Evolutionary conservation across 305 asterid genomes (phyloP).

Genomic region (Rubia occidens): DNA sequence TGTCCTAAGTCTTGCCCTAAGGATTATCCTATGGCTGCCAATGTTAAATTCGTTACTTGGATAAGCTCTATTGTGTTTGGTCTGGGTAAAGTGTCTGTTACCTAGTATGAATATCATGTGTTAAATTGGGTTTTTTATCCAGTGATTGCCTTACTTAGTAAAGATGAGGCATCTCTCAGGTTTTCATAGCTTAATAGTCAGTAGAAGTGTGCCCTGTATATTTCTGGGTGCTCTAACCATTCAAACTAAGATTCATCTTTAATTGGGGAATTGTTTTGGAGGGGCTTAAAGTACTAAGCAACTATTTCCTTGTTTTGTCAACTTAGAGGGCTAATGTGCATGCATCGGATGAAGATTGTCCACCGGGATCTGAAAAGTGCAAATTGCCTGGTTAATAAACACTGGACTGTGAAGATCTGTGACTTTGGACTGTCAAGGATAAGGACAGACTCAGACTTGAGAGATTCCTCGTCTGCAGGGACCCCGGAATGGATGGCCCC

Average conservation of each 20-base stretch:
- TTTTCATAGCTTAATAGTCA: background rate
- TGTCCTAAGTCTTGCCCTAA: background rate
- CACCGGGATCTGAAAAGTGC: conserved; percentile 98
- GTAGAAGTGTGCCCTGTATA: background rate
- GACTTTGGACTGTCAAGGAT: conserved; percentile 97
- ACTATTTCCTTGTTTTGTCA: conserved; percentile 21
- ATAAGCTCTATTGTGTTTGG: background rate
- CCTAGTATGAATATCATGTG: no score
- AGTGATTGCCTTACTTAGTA: background rate
- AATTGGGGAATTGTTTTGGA: conserved; percentile 6
- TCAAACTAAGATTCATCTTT: background rate
- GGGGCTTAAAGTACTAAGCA: conserved; percentile 2
- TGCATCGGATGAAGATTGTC: conserved; percentile 94
- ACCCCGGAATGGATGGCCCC: conserved; percentile 99
- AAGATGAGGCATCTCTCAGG: background rate
- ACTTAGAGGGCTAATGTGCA: conserved; percentile 90
- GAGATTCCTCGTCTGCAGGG: conserved; percentile 79
- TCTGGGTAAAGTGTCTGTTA: background rate
- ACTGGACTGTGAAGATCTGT: conserved; percentile 89
- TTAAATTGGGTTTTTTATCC: background rate
- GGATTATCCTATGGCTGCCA: background rate
- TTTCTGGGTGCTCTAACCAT: background rate
- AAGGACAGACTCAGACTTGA: conserved; percentile 47
- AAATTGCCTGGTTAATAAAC: conserved; percentile 91
- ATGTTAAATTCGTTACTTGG: background rate